A percentile compares a stretch with the other conserved stretches of the same genome.
These are phyloP conservation scores for Dothideomycetes sp. DNA, from an alignment of 2,329 filamentous ascomycete species.

Conservation along the genomic window DNA sequence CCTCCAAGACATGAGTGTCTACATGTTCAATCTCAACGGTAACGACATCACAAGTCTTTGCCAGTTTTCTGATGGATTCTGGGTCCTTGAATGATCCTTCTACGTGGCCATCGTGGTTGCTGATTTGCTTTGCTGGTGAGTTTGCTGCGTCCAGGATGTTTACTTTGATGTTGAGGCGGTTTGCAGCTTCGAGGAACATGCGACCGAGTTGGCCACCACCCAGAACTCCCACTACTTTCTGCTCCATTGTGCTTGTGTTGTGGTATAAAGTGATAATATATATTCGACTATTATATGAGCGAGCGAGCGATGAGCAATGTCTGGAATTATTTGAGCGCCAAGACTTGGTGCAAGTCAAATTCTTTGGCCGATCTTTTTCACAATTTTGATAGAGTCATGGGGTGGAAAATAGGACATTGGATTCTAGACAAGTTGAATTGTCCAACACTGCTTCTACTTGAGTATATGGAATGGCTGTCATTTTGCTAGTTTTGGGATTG, in stretches of 20 bases:
- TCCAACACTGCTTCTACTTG: no score
- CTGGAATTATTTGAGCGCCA: constrained; percentile 5
- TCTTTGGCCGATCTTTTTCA: constrained; percentile 6
- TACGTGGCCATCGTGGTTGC: constrained; percentile 63
- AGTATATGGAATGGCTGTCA: no score
- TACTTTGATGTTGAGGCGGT: constrained; percentile 65
- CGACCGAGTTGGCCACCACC: constrained; percentile 60
- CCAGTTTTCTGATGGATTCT: constrained; percentile 69
- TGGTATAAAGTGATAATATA: constrained; percentile 6
- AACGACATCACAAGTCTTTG: constrained; percentile 65
- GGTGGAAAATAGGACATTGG: no score
- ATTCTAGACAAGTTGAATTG: no score
- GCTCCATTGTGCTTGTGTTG: constrained; percentile 17
- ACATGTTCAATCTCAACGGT: constrained; percentile 96
- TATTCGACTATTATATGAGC: background rate
- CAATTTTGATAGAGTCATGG: no score
- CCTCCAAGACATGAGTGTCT: constrained; percentile 79
- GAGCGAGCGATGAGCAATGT: constrained; percentile 1
- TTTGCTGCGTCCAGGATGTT: constrained; percentile 69
- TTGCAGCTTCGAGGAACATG: constrained; percentile 88
- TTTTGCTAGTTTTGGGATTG: no score
- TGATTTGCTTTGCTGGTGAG: constrained; percentile 78
- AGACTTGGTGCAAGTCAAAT: constrained; percentile 7
- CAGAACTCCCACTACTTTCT: constrained; percentile 30
- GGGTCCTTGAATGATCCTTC: constrained; percentile 82